These are phyloP conservation scores for Nemania sp. DNA, from an alignment of 2,329 filamentous ascomycete genomes.

Conservation along the genomic window DNA sequence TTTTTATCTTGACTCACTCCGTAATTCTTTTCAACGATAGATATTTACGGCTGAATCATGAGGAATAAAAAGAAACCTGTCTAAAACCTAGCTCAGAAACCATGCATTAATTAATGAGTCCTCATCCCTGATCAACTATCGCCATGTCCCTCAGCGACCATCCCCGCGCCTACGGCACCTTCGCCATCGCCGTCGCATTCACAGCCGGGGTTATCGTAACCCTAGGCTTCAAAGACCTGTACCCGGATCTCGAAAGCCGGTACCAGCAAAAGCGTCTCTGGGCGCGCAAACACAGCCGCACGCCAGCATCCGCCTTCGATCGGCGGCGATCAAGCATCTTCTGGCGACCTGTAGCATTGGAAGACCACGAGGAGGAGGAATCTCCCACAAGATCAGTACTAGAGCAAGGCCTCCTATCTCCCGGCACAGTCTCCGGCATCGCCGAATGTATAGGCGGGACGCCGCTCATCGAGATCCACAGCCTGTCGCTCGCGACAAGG, in stretches of 20 bases:
- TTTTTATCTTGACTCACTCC: too few relatives aligned
- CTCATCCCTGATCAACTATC: too few relatives aligned
- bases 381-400: too few relatives aligned
- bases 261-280: conserved; percentile 55
- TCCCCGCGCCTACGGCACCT: conserved; percentile 63
- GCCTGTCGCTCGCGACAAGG: conserved; percentile 82
- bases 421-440: conserved; percentile 72
- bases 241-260: conserved; percentile 70
- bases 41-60: too few relatives aligned
- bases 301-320: conserved; percentile 9
- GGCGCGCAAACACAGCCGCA: conserved; percentile 20
- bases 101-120: too few relatives aligned
- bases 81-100: too few relatives aligned
- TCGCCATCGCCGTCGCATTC: conserved; percentile 73
- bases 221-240: conserved; percentile 77
- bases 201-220: conserved; percentile 75
- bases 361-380: conserved; percentile 56
- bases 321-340: conserved; percentile 44
- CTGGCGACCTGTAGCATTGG: conserved; percentile 56
- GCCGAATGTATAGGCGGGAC: conserved; percentile 94
- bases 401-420: conserved; percentile 30
- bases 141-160: conserved; percentile 64
- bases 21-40: too few relatives aligned
- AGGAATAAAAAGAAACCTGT: too few relatives aligned
- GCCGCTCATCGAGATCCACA: conserved; percentile 82